Evolutionary conservation across 495 filamentous ascomycete genomes (phyloP).

Genomic region (Cladorrhinum samala): DNA sequence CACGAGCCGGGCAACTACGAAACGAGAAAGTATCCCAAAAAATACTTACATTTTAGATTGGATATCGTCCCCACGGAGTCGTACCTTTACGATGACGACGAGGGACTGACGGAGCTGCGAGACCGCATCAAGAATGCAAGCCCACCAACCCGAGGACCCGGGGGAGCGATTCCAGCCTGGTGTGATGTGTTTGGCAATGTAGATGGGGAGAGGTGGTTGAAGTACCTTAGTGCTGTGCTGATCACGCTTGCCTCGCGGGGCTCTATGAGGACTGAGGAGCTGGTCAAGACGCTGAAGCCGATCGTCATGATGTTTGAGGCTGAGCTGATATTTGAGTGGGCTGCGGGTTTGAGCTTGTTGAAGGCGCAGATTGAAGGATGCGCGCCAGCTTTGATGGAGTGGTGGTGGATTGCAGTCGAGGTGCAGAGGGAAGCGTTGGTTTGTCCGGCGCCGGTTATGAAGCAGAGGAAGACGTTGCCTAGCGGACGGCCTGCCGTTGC

Average conservation of each 20-base stretch:
- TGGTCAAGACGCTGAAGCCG: constrained; percentile 52
- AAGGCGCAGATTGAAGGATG: constrained; percentile 28
- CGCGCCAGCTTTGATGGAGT: constrained; percentile 52
- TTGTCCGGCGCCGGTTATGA: background rate
- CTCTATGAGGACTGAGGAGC: constrained; percentile 45
- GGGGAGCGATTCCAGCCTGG: constrained; percentile 64
- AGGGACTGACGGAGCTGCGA: constrained; percentile 36
- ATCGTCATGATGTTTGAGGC: constrained; percentile 64
- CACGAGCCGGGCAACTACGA: constrained; percentile 66
- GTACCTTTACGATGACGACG: constrained; percentile 58
- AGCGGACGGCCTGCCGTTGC: background rate
- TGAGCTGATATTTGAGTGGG: constrained; percentile 60
- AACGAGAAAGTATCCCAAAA: constrained; percentile 62
- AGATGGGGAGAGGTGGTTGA: constrained; percentile 57
- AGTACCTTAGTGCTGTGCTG: constrained; percentile 52
- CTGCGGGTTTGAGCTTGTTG: constrained; percentile 42
- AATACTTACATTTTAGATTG: constrained; percentile 54
- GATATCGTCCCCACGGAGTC: constrained; percentile 49
- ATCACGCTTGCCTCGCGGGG: constrained; percentile 55
- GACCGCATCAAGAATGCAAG: constrained; percentile 27
- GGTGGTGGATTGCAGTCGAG: constrained; percentile 60
- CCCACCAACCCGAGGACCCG: constrained; percentile 23
- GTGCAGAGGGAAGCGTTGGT: constrained; percentile 19
- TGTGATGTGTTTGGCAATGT: constrained; percentile 65
- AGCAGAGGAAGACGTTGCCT: background rate